phyloP scores from a whole-genome alignment of 805 yeast species.

The Priceomyces carsonii region DNA sequence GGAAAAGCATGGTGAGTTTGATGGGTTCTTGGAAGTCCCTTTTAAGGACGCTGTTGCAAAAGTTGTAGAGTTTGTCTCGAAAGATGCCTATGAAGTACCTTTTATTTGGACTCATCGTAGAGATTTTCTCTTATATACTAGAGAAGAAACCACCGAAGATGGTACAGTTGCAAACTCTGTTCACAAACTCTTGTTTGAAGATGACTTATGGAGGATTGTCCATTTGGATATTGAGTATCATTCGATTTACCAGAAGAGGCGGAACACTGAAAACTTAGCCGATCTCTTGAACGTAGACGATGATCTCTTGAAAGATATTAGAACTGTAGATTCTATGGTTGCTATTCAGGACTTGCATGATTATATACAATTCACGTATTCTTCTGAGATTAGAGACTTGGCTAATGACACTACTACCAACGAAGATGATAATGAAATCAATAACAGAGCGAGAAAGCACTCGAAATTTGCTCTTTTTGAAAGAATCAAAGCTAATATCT shows the following conservation, averaged over 20 bases:
- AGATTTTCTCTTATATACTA: conserved; percentile 72
- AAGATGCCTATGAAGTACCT: conserved; percentile 87
- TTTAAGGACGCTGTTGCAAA: conserved; percentile 71
- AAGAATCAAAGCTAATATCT: conserved; percentile 61
- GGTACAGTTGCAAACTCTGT: conserved; percentile 37
- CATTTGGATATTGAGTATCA: conserved; percentile 87
- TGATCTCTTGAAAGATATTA: conserved; percentile 53
- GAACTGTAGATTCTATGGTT: conserved; percentile 60
- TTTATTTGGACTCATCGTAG: conserved; percentile 94
- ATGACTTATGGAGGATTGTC: conserved; percentile 90
- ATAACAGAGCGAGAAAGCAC: conserved; percentile 46
- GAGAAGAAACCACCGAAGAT: conserved; percentile 42
- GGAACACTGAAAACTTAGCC: conserved; percentile 57
- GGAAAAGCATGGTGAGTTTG: conserved; percentile 53
- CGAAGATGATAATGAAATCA: conserved; percentile 34
- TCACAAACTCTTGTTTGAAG: conserved; percentile 63
- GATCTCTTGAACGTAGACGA: conserved; percentile 58
- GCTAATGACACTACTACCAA: conserved; percentile 25
- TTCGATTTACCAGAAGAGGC: conserved; percentile 73
- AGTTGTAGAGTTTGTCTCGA: conserved; percentile 69
- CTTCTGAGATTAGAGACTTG: conserved; percentile 56
- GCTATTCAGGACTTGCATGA: conserved; percentile 88
- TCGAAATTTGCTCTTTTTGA: conserved; percentile 64
- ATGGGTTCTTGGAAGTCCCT: conserved; percentile 43
- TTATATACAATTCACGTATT: conserved; percentile 71